phyloP scores from a whole-genome alignment of 2,329 filamentous ascomycete species.

The Trichoderma sp. region DNA sequence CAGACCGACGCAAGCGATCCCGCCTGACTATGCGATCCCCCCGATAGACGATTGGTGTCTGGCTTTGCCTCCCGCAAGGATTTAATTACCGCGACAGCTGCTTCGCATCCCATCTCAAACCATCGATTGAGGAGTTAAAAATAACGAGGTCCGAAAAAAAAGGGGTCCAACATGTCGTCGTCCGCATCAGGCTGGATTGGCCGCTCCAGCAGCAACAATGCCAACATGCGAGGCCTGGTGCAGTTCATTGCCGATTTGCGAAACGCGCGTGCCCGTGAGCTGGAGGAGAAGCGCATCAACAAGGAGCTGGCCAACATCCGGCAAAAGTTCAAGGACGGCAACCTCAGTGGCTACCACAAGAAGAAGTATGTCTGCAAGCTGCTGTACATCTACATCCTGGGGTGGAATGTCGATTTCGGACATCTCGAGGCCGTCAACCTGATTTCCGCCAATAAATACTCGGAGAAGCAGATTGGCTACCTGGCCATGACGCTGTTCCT shows the following conservation, averaged over 20 bases:
- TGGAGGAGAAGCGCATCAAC: constrained; percentile 99
- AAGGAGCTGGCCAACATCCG: constrained; percentile 98
- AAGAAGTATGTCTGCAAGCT: constrained; percentile 99
- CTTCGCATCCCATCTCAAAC: neutral
- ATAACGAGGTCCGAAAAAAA: neutral
- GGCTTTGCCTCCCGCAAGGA: constrained; percentile 22
- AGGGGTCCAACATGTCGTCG: constrained; percentile 48
- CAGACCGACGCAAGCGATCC: constrained; percentile 23
- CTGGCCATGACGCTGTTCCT: constrained; percentile 95
- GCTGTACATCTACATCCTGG: constrained; percentile 97
- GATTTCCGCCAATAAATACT: constrained; percentile 95
- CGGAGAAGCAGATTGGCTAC: constrained; percentile 98
- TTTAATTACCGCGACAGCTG: neutral
- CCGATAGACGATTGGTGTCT: constrained; percentile 29
- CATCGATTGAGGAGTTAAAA: neutral
- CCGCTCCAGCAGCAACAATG: constrained; percentile 62
- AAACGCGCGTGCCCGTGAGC: constrained; percentile 89
- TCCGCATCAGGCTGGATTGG: constrained; percentile 60
- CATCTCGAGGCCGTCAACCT: constrained; percentile 98
- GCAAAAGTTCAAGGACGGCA: constrained; percentile 97
- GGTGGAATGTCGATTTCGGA: constrained; percentile 98
- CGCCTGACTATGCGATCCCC: constrained; percentile 34
- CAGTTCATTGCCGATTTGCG: constrained; percentile 97
- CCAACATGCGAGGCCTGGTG: constrained; percentile 79
- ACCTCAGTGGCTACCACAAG: constrained; percentile 93